Evolutionary conservation across 805 yeast species (phyloP), one percentile per base, ranked within the genome.

Genomic region (Teunomyces barrocoloradensis): DNA sequence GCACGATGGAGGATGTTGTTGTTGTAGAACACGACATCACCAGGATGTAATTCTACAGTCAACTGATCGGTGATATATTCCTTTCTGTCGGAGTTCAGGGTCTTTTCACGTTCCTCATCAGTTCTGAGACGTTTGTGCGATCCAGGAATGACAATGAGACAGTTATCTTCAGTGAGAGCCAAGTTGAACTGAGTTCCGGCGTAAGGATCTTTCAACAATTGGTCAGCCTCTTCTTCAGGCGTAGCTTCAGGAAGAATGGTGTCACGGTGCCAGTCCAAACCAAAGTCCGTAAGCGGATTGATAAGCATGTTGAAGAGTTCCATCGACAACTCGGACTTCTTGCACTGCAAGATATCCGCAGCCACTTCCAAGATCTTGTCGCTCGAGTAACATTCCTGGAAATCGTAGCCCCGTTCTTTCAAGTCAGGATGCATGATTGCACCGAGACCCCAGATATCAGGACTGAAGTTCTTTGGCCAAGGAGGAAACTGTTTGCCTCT

Each of bases 401-500:
- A 74, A 6, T 72, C 68, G 1, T 43, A 18, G 2, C 73, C 59
- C 46, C 66, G 52, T 4, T 66, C 69, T 1, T 67, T 66, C 49
- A 75, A 58, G 35, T 68, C 75, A 0, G 82, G 82, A 52, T 77
- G 74, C 56, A 77, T 59, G 39, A 77, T 63, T 6, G 78, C 78
- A 4, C 74, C 59, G 7, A 77, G 65, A 0, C 82, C 82, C 82
- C 82, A 77, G 47, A 77, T 77, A 49, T 77, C 81, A 3, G 80
- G 80, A 45, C 69, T 68, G 53, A 68, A 73, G 47, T 74, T 72
- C 45, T 63, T 64, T 13, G 80, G 80, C 82, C 82, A 77, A n/a
- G 82, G 82, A 6, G 82, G 82, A 53, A 77, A 77, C 54, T 77
- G 82, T 51, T 77, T 77, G 5, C 80, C 81, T 40, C 73, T 59